Base-by-base conservation (phyloP, 768 basidiomycete genomes). In the Pilatotrama ljubarskyi region DNA sequence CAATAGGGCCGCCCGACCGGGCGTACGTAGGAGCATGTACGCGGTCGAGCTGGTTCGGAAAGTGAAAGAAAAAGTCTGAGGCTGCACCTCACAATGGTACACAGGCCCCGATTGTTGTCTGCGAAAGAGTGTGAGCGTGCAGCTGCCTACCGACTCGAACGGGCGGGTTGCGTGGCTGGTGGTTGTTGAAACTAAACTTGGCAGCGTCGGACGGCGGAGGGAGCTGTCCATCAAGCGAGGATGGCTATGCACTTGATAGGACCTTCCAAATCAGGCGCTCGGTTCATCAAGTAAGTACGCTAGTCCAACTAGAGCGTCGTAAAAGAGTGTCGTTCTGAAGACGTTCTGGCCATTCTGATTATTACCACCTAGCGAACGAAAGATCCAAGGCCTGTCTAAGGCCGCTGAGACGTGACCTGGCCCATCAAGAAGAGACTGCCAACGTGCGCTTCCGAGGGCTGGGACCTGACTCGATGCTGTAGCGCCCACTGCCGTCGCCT, bases 11-110 rank as follows among this genome's bases (percentile, higher is more conserved):
- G 62, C 44, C 26, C 60, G 11, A 14, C 49, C 41, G 46, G 22
- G 46, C 9, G 41, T 24, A 47, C 49, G 37, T 22, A 63, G 54
- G 43, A 67, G 53, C 67, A 72, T 70, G 46, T 56, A 40, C 22
- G 59, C 50, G 24, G 38, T 9, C 24, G 20, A 15, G 10, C 20
- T 22, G 37, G 7, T 4, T 20, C 6, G 3, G 17, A 32, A 24
- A 55, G 17, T 11, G 46, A 56, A 48, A 7, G 46, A 26, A 40
- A 32, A 26, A 40, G n/a, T n/a, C n/a, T n/a, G n/a, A n/a, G n/a
- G n/a, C n/a, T 37, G 46, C 25, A 26, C 17, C 10, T 14, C 48
- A 49, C 46, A 22, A 20, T 43, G 41, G 17, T 14, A 35, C 6
- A 35, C 5, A n/a, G 15, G 20, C 50, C 35, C 29, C 29, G 29